These are phyloP conservation scores for Passiflora organensis DNA, from an alignment of 345 rosid genomes.

Conservation along the genomic window DNA sequence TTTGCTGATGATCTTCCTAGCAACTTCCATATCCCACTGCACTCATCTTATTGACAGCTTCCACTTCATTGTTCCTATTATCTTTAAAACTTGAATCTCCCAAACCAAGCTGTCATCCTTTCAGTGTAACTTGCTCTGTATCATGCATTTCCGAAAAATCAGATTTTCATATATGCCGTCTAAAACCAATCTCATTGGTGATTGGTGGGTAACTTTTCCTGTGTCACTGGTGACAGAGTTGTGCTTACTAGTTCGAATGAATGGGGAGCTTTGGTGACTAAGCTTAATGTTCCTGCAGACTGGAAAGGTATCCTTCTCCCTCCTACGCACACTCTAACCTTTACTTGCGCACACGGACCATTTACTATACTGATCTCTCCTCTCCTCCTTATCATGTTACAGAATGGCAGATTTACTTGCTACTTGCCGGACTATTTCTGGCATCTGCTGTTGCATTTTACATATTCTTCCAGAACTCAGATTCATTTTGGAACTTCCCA, in stretches of 20 bases:
- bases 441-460: slow-evolving; percentile 74
- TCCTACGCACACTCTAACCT: background rate
- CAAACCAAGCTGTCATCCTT: too few species aligned
- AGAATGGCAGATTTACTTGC: slow-evolving; percentile 92
- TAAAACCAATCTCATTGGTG: background rate
- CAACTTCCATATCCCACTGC: too few species aligned
- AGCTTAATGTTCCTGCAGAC: slow-evolving; percentile 81
- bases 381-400: slow-evolving; percentile 27
- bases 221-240: slow-evolving; percentile 42
- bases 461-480: slow-evolving; percentile 77
- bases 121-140: background rate
- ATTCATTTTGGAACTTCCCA: slow-evolving; percentile 80
- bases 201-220: background rate
- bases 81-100: background rate
- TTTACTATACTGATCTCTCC: background rate
- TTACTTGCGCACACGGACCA: background rate
- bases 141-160: background rate
- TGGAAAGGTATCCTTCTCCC: slow-evolving; percentile 75
- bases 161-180: background rate
- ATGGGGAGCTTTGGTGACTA: slow-evolving; percentile 85
- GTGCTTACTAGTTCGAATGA: slow-evolving; percentile 66
- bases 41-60: too few species aligned
- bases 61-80: too few species aligned
- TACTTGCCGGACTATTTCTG: slow-evolving; percentile 71
- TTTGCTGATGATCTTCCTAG: too few species aligned